Conservation (phyloP, 2,329 filamentous ascomycete species). For the Nannizziopsis barbatae region DNA sequence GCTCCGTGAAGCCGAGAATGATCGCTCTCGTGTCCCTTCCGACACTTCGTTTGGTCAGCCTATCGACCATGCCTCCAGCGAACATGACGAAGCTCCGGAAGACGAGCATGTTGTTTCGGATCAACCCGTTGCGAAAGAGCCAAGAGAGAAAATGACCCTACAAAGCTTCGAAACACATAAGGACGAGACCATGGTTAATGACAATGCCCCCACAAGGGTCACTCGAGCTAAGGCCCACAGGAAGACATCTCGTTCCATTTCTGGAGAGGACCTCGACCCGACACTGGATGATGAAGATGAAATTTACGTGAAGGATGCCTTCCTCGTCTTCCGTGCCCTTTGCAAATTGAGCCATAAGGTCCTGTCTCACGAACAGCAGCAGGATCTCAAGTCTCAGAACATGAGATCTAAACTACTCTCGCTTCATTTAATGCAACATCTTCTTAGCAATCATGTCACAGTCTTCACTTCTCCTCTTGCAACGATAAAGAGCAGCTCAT, state of each 20-base stretch:
- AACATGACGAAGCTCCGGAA: conserved; percentile 38
- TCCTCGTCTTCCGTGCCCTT: conserved; percentile 92
- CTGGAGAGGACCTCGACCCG: conserved; percentile 31
- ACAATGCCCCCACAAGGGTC: conserved; percentile 57
- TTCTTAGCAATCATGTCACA: conserved; percentile 83
- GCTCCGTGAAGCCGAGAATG: conserved; percentile 34
- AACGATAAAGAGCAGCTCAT: conserved; percentile 84
- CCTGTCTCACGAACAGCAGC: conserved; percentile 77
- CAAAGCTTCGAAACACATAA: conserved; percentile 59
- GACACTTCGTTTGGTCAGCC: conserved; percentile 28
- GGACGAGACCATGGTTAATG: conserved; percentile 54
- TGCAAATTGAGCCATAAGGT: conserved; percentile 95
- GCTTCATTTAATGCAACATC: conserved; percentile 85
- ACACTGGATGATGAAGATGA: conserved; percentile 65
- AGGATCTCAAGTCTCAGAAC: conserved; percentile 82
- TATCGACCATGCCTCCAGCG: conserved; percentile 37
- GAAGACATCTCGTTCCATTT: conserved; percentile 35
- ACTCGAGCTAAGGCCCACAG: conserved; percentile 45
- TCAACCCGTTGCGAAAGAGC: conserved; percentile 43
- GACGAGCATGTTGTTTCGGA: conserved; percentile 27
- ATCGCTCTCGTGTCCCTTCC: conserved; percentile 24
- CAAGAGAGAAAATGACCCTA: conserved; percentile 50
- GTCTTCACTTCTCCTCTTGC: conserved; percentile 87
- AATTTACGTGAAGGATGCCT: conserved; percentile 92
- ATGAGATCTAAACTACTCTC: conserved; percentile 97